Evolutionary conservation across 2,329 filamentous ascomycete genomes (phyloP).

Genomic region (Aspergillus alliaceus): DNA sequence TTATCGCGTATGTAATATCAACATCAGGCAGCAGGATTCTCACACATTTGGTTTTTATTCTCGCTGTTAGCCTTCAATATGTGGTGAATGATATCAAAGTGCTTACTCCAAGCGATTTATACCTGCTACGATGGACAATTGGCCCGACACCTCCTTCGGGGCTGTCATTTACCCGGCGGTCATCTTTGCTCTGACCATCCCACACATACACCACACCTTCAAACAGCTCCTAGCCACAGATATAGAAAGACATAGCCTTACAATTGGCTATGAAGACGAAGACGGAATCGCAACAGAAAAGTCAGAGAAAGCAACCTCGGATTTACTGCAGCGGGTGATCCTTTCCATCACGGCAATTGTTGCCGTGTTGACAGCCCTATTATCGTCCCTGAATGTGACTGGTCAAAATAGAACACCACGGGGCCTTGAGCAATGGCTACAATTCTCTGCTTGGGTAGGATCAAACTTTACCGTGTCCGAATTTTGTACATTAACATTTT

Average conservation of each 20-base stretch:
- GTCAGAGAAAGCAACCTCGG: background rate
- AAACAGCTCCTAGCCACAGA: background rate
- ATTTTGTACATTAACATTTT: background rate
- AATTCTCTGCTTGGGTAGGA: background rate
- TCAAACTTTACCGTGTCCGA: too few species aligned
- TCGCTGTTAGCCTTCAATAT: too few species aligned
- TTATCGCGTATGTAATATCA: background rate
- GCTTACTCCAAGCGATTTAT: background rate
- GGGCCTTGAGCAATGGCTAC: background rate
- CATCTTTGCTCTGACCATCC: conserved; percentile 1
- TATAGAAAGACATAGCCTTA: background rate
- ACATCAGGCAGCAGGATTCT: background rate
- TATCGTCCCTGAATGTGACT: background rate
- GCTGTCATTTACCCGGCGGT: background rate
- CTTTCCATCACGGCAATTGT: background rate
- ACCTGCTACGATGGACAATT: background rate
- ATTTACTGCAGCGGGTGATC: background rate
- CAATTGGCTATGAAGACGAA: background rate
- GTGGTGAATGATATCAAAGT: background rate
- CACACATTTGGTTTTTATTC: background rate
- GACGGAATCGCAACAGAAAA: background rate
- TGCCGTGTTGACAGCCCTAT: background rate
- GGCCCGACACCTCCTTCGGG: background rate
- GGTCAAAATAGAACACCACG: background rate
- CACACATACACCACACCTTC: background rate